Evolutionary conservation across 805 yeast species (phyloP).

Genomic region (Kurtzmaniella fragi): DNA sequence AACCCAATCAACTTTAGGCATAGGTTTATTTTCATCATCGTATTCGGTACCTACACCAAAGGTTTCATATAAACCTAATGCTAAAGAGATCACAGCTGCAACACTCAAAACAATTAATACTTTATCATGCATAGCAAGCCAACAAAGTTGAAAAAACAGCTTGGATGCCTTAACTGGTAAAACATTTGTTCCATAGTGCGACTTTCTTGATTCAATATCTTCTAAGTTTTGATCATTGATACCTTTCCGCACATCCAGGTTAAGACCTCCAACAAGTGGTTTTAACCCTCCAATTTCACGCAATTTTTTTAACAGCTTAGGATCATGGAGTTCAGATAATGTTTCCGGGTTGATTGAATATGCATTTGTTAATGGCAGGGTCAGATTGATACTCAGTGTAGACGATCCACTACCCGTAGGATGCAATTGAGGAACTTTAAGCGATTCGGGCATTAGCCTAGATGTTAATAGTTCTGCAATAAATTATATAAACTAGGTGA

Average conservation of each 20-base stretch:
- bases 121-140: constrained; percentile 86
- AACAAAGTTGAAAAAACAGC: constrained; percentile 61
- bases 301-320: constrained; percentile 48
- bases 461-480: background rate
- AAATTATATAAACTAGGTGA: too few relatives aligned
- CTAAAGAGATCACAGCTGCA: constrained; percentile 87
- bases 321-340: constrained; percentile 53
- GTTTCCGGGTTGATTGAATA: constrained; percentile 18
- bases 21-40: constrained; percentile 70
- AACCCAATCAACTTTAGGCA: constrained; percentile 94
- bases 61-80: constrained; percentile 87
- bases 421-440: background rate
- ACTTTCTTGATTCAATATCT: constrained; percentile 30
- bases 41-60: constrained; percentile 76
- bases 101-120: constrained; percentile 76
- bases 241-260: constrained; percentile 39
- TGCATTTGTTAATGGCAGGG: background rate
- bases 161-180: constrained; percentile 72
- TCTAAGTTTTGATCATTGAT: constrained; percentile 28
- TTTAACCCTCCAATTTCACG: constrained; percentile 42
- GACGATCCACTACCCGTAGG: background rate
- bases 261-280: constrained; percentile 23
- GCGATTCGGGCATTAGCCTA: background rate
- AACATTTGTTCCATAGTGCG: constrained; percentile 61
- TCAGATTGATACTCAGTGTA: background rate